A percentile compares a stretch with the other conserved stretches of the same genome.
phyloP scores from a whole-genome alignment of 768 basidiomycete species.

The Chalciporus sphaerocephalus region DNA sequence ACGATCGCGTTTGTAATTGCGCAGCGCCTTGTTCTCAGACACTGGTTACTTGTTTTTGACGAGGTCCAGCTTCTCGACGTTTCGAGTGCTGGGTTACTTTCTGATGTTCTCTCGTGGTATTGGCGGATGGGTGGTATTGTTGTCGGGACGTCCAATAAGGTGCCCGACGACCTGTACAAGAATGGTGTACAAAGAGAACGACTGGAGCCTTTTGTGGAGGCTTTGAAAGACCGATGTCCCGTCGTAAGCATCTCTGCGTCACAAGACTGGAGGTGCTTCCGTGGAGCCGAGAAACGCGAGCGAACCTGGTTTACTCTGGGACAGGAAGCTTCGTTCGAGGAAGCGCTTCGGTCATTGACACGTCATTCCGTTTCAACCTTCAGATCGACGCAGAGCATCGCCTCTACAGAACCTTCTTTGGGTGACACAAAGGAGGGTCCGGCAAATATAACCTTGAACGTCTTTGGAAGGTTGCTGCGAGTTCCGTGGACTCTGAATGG shows the following conservation, averaged over 20 bases:
- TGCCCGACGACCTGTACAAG: constrained; percentile 52
- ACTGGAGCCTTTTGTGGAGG: not conserved
- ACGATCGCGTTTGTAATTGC: constrained; percentile 46
- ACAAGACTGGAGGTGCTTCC: constrained; percentile 42
- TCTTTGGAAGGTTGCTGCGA: constrained; percentile 45
- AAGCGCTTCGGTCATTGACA: not conserved
- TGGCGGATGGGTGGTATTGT: constrained; percentile 57
- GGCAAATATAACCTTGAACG: not conserved
- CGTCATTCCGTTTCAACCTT: not conserved
- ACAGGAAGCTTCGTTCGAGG: not conserved
- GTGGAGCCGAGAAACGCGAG: not conserved
- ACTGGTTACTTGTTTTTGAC: constrained; percentile 54
- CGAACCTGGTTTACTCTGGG: not conserved
- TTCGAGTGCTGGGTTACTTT: constrained; percentile 48
- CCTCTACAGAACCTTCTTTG: not conserved
- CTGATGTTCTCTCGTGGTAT: constrained; percentile 55
- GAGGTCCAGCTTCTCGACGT: constrained; percentile 60
- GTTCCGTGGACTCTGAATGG: constrained; percentile 42
- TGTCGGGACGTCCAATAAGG: constrained; percentile 46
- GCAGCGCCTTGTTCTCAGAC: constrained; percentile 39
- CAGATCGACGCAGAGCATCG: not conserved
- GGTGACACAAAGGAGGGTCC: not conserved
- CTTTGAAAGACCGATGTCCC: constrained; percentile 39
- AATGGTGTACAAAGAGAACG: constrained; percentile 49
- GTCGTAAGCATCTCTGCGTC: constrained; percentile 25